These are phyloP conservation scores for Cordyceps pruinosa DNA, from an alignment of 2,329 filamentous ascomycete genomes.

Conservation along the genomic window DNA sequence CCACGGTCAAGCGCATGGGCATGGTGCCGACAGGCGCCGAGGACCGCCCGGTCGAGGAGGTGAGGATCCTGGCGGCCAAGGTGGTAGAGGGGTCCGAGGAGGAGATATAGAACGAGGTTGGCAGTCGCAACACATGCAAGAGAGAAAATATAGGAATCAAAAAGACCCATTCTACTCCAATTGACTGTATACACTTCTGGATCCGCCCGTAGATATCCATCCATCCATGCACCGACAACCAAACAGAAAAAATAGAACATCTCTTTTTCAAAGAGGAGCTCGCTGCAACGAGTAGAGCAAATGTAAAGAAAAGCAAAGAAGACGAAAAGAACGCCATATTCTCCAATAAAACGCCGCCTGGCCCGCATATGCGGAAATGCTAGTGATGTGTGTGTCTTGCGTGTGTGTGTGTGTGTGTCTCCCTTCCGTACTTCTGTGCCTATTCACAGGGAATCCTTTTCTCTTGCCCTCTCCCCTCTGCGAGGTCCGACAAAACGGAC, in stretches of 20 bases:
- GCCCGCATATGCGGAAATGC: slow-evolving; percentile 11
- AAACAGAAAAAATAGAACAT: not conserved
- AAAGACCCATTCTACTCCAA: slow-evolving; percentile 8
- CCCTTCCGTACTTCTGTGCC: not conserved
- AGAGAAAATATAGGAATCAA: not conserved
- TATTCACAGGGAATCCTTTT: not conserved
- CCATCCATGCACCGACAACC: slow-evolving; percentile 6
- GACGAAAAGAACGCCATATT: slow-evolving; percentile 2
- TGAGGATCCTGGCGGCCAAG: slow-evolving; percentile 69
- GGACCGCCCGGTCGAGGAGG: slow-evolving; percentile 73
- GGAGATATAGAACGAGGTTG: not conserved
- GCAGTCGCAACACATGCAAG: not conserved
- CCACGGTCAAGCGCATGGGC: slow-evolving; percentile 80
- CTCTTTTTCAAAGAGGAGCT: not conserved
- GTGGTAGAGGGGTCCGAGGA: slow-evolving; percentile 49
- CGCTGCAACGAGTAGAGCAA: slow-evolving; percentile 10
- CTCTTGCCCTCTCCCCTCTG: not conserved
- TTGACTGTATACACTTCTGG: slow-evolving; percentile 9
- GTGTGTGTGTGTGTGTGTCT: not conserved
- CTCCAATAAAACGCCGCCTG: slow-evolving; percentile 10
- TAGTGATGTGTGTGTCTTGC: slow-evolving; percentile 4
- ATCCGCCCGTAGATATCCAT: not conserved
- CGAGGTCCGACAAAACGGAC: not conserved
- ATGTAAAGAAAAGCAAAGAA: slow-evolving; percentile 10
- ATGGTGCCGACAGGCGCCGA: slow-evolving; percentile 75